Conservation (phyloP, 1,284 basidiomycete genomes). For the Fistulina hepatica region DNA sequence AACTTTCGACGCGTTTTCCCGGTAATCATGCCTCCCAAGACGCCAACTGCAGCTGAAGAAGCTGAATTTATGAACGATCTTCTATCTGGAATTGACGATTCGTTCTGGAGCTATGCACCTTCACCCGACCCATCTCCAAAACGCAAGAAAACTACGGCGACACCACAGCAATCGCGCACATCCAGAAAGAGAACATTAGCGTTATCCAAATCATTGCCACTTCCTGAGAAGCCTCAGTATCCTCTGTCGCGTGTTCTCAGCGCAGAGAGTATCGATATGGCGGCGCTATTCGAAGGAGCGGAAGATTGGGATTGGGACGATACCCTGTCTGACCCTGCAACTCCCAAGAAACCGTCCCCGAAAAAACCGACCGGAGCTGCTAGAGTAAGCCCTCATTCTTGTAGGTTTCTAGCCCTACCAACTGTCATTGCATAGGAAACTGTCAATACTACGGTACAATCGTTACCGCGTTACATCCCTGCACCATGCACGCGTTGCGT, state of each 20-base stretch:
- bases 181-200: constrained; percentile 7
- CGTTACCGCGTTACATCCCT: constrained; percentile 18
- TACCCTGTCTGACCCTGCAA: constrained; percentile 26
- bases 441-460: constrained; percentile 15
- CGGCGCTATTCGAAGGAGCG: constrained; percentile 38
- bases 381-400: too few species aligned
- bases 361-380: too few species aligned
- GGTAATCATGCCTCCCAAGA: constrained; percentile 12
- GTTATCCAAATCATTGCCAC: neutral
- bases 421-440: neutral
- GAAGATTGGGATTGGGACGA: constrained; percentile 52
- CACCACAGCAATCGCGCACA: constrained; percentile 17
- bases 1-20: too few species aligned
- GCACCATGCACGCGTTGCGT: constrained; percentile 39
- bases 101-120: constrained; percentile 32
- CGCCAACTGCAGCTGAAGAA: constrained; percentile 25
- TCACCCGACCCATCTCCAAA: constrained; percentile 27
- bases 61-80: constrained; percentile 37
- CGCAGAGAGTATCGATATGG: constrained; percentile 22
- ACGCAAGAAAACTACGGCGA: constrained; percentile 10
- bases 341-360: constrained; percentile 28
- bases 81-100: constrained; percentile 34
- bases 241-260: constrained; percentile 9
- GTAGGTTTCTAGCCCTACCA: constrained; percentile 1
- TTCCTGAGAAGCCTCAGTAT: constrained; percentile 9